Conservation (phyloP, 202 grass and related monocot species). For the Saccharum hybrid region DNA sequence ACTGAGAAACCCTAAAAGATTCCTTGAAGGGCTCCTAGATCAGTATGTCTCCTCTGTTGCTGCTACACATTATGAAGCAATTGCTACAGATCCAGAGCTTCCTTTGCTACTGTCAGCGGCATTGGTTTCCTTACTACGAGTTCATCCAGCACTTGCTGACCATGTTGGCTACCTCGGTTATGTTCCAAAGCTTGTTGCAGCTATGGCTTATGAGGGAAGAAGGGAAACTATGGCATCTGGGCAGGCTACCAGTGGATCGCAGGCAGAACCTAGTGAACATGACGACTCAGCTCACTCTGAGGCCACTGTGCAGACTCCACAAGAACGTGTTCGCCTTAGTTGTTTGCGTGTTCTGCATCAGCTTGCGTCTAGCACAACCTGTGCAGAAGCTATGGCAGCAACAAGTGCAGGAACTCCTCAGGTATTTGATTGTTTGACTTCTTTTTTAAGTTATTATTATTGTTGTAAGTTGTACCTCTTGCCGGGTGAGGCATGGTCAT, state of each 20-base stretch:
- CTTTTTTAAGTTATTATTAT: conserved; percentile 1
- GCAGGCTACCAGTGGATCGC: conserved; percentile 55
- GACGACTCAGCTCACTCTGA: conserved; percentile 51
- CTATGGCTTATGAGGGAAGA: conserved; percentile 96
- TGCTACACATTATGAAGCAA: conserved; percentile 87
- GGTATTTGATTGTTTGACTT: conserved; percentile 56
- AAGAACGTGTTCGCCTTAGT: conserved; percentile 96
- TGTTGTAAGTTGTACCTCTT: conserved; percentile 25
- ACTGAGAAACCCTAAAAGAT: conserved; percentile 98
- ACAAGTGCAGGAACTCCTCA: conserved; percentile 98
- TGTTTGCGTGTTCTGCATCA: conserved; percentile 95
- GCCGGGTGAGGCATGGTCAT: not conserved
- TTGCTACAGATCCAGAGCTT: conserved; percentile 82
- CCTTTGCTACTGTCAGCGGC: conserved; percentile 93
- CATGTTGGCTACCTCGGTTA: conserved; percentile 99
- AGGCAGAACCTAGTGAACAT: conserved; percentile 49
- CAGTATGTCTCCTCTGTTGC: conserved; percentile 97
- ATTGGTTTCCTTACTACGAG: conserved; percentile 92
- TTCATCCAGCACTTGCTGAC: conserved; percentile 96
- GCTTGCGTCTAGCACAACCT: conserved; percentile 94
- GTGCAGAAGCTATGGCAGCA: conserved; percentile 98
- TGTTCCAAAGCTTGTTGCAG: conserved; percentile 94
- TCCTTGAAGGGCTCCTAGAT: conserved; percentile 97
- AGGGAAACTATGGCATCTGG: conserved; percentile 84
- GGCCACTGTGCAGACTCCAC: conserved; percentile 61